Evolutionary conservation across 176 grass and related monocot species (phyloP), one percentile per base, ranked within the genome.

Genomic region (Triticum turgidum): DNA sequence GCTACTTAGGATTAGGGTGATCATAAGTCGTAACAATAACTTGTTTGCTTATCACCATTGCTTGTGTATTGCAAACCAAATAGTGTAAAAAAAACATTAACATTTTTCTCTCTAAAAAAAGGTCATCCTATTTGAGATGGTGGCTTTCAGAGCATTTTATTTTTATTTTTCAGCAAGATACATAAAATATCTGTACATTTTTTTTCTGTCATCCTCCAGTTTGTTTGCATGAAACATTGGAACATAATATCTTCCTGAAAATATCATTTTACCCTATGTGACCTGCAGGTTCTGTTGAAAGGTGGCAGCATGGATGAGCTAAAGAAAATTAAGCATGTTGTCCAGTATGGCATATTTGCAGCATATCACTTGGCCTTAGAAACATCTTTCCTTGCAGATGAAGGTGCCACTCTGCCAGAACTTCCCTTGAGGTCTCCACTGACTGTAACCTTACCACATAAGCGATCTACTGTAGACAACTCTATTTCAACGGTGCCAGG

Each of bases 381-480:
- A 91, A 99, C 92, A 89, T 99, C 92, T 90, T 99, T 99, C 86
- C 92, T 99, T 83, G 94, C 89, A 88, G 97, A 96, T 90, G 97
- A 99, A 92, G 89, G 92, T 76, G 93, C 97, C 25, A 91, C 83
- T 77, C 69, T 94, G 83, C 89, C 88, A 77, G 97, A 96, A 91
- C 69, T 92, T 88, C 87, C 93, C 42, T 83, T 89, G 54, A 83
- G 89, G 84, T 90, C 94, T 84, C 92, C 97, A 87, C 61, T 96
- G 78, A 90, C 86, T 87, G 96, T 96, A 76, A 87, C 90, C 39
- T 87, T 94, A 79, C 94, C 90, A 68, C 82, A 99, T 82, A 99
- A 90, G 77, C 83, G 83, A 20, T 92, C 89, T 71, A 81, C 82
- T 61, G 83, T 82, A 68, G 91, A 96, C 71, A 90, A 39, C 76